Percentiles rank a stretch among this genome's conserved stretches.
phyloP scores from a whole-genome alignment of 345 rosid species.

The Anastatica hierochuntica region DNA sequence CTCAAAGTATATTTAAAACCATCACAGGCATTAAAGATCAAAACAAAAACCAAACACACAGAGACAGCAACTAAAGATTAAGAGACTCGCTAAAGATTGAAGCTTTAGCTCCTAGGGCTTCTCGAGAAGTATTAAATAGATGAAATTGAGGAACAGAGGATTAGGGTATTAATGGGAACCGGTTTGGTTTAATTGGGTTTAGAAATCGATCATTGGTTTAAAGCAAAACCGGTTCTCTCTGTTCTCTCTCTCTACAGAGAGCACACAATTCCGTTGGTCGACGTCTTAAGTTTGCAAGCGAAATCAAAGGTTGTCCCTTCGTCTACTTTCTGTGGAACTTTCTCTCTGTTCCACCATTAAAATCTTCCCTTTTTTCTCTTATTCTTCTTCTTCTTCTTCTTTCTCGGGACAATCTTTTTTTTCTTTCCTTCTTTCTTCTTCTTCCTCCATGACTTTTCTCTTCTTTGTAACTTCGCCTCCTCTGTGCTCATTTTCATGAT shows the following conservation, averaged over 20 bases:
- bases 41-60: not conserved
- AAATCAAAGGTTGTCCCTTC: slow-evolving; percentile 23
- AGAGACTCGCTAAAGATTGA: not conserved
- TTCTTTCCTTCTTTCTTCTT: not conserved
- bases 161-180: slow-evolving; percentile 12
- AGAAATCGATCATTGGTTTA: not conserved
- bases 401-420: not conserved
- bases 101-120: not conserved
- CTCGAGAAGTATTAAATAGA: slow-evolving; percentile 9
- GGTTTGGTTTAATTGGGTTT: not conserved
- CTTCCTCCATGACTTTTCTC: slow-evolving; percentile 22
- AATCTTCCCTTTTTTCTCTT: slow-evolving; percentile 18
- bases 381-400: slow-evolving; percentile 15
- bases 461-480: slow-evolving; percentile 22
- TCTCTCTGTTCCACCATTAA: slow-evolving; percentile 32
- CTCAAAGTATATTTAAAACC: slow-evolving; percentile 29
- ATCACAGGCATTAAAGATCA: slow-evolving; percentile 1
- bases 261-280: slow-evolving; percentile 29
- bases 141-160: not conserved
- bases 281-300: slow-evolving; percentile 15
- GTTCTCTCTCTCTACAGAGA: slow-evolving; percentile 11
- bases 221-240: not conserved
- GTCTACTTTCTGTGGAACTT: slow-evolving; percentile 20
- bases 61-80: accelerated
- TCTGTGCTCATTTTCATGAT: slow-evolving; percentile 18